phyloP scores from a whole-genome alignment of 2,329 filamentous ascomycete species.

The Cordyceps tenuipes region DNA sequence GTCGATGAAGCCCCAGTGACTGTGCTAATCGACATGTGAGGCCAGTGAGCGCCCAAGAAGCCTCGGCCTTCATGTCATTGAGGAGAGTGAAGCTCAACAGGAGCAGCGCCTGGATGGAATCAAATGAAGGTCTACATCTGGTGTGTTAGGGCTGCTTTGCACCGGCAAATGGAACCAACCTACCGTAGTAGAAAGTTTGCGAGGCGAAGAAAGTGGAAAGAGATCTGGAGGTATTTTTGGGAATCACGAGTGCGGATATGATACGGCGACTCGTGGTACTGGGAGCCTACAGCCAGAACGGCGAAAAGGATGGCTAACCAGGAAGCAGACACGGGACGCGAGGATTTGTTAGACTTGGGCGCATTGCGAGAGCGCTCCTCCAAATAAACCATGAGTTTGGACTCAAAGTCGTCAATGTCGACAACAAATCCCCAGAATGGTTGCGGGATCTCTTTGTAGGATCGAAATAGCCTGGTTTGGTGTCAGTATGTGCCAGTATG shows the following conservation, averaged over 20 bases:
- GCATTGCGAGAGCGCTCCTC: conserved; percentile 54
- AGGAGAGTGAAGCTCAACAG: conserved; percentile 55
- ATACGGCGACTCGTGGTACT: conserved; percentile 58
- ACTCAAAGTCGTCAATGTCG: conserved; percentile 57
- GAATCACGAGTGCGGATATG: conserved; percentile 51
- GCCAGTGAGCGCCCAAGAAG: conserved; percentile 57
- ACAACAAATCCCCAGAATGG: conserved; percentile 62
- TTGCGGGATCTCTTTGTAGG: conserved; percentile 59
- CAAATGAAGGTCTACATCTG: conserved; percentile 46
- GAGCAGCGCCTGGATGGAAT: conserved; percentile 56
- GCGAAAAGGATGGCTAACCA: conserved; percentile 60
- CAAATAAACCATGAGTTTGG: conserved; percentile 55
- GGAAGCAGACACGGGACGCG: conserved; percentile 50
- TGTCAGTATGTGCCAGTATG: background rate
- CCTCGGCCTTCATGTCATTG: conserved; percentile 63
- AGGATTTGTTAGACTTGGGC: conserved; percentile 35
- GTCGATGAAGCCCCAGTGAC: conserved; percentile 52
- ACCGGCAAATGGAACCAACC: conserved; percentile 7
- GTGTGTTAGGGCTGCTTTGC: conserved; percentile 9
- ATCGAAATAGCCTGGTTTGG: conserved; percentile 46
- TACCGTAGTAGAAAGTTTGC: conserved; percentile 55
- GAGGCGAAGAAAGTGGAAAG: conserved; percentile 55
- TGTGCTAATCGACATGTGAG: conserved; percentile 58
- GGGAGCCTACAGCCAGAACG: conserved; percentile 56
- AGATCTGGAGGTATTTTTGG: conserved; percentile 54